These are phyloP conservation scores for Talaromyces sp. DNA, from an alignment of 2,329 filamentous ascomycete genomes.

Conservation along the genomic window DNA sequence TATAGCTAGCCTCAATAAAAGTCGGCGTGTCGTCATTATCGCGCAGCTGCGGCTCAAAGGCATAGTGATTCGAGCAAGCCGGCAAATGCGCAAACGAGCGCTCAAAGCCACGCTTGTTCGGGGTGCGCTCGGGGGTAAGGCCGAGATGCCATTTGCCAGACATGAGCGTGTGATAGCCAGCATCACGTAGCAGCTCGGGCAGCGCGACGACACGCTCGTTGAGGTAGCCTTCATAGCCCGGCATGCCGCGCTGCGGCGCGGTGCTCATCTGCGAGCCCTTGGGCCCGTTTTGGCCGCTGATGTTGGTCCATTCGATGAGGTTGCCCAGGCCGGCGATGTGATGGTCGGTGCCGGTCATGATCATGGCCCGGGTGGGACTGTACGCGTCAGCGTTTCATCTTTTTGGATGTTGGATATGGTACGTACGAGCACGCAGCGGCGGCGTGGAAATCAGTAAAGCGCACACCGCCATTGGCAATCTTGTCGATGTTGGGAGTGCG, in stretches of 20 bases:
- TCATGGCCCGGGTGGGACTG: constrained; percentile 58
- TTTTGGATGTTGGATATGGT: not conserved
- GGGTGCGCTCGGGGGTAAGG: constrained; percentile 52
- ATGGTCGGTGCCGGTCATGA: constrained; percentile 61
- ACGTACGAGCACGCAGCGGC: constrained; percentile 56
- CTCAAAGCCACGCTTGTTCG: constrained; percentile 55
- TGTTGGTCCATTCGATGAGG: constrained; percentile 54
- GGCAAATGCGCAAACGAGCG: constrained; percentile 57
- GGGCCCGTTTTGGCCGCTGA: constrained; percentile 49
- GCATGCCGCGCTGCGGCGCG: constrained; percentile 52
- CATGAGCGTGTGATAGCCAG: constrained; percentile 57
- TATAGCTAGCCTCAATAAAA: constrained; percentile 37
- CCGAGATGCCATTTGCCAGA: constrained; percentile 62
- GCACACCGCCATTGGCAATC: constrained; percentile 48
- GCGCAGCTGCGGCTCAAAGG: constrained; percentile 45
- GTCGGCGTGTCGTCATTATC: constrained; percentile 37
- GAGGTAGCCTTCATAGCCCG: constrained; percentile 60
- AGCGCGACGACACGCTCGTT: constrained; percentile 56
- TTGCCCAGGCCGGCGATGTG: constrained; percentile 53
- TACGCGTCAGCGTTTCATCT: not conserved
- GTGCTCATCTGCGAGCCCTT: constrained; percentile 48
- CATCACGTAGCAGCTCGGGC: constrained; percentile 54
- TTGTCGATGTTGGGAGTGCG: constrained; percentile 56
- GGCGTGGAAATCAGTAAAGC: constrained; percentile 61
- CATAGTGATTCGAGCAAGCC: constrained; percentile 56